Evolutionary conservation across 2,329 filamentous ascomycete species (phyloP).

Genomic region (Pseudogymnoascus sp.): DNA sequence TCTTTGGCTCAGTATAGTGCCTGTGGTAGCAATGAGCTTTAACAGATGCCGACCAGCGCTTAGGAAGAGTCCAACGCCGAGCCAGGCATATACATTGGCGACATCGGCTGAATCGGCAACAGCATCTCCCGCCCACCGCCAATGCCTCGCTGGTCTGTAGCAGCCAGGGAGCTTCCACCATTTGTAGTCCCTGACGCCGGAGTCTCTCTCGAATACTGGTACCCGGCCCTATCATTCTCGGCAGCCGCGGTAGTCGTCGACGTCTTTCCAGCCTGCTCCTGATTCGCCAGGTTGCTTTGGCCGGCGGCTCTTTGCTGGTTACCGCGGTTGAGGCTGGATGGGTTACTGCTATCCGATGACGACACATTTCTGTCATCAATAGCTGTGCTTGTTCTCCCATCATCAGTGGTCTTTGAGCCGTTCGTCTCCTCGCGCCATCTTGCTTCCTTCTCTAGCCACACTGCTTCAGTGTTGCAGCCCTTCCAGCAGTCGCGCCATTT

Average conservation of each 20-base stretch:
- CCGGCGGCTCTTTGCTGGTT: not conserved
- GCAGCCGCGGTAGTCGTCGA: not conserved
- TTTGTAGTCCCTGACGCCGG: not conserved
- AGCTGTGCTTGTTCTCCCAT: slow-evolving; percentile 25
- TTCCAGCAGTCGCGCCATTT: slow-evolving; percentile 98
- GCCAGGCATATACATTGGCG: slow-evolving; percentile 1
- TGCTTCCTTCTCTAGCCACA: slow-evolving; percentile 64
- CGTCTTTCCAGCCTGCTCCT: not conserved
- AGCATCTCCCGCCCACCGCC: not conserved
- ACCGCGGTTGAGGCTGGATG: slow-evolving; percentile 30
- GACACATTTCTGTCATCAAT: slow-evolving; percentile 49
- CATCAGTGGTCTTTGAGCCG: slow-evolving; percentile 25
- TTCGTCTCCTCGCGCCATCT: slow-evolving; percentile 51
- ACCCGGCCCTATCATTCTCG: not conserved
- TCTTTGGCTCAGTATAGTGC: not conserved
- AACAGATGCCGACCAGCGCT: not conserved
- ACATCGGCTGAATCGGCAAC: not conserved
- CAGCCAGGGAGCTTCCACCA: not conserved
- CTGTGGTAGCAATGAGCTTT: not conserved
- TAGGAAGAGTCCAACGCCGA: not conserved
- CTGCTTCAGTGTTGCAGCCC: slow-evolving; percentile 84
- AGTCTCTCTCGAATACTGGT: not conserved
- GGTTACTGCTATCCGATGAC: slow-evolving; percentile 58
- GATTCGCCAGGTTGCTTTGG: not conserved
- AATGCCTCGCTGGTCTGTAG: not conserved